These are phyloP conservation scores for Chaetomiaceae sp. DNA, from an alignment of 2,329 filamentous ascomycete species.

Conservation along the genomic window DNA sequence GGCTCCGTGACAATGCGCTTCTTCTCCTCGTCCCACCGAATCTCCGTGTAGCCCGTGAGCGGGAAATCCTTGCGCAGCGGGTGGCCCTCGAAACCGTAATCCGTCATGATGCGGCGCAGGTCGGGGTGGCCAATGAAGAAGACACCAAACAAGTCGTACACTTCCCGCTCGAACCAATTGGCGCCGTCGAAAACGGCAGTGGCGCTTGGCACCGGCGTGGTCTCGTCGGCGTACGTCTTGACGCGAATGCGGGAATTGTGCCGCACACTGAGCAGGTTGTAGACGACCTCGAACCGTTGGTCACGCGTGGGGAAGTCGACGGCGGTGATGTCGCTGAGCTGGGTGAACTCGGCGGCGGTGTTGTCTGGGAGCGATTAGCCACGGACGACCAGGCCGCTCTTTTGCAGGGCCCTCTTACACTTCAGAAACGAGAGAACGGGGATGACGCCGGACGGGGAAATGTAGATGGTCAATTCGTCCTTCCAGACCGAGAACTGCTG, in stretches of 20 bases:
- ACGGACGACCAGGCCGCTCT: neutral
- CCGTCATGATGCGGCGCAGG: slow-evolving; percentile 95
- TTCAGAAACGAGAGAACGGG: slow-evolving; percentile 94
- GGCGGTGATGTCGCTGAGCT: slow-evolving; percentile 85
- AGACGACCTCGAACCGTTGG: slow-evolving; percentile 95
- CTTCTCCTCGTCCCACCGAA: slow-evolving; percentile 98
- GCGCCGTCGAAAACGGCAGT: slow-evolving; percentile 86
- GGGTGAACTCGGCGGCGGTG: slow-evolving; percentile 94
- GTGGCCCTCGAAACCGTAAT: slow-evolving; percentile 98
- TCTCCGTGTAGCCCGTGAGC: slow-evolving; percentile 94
- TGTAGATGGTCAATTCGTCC: slow-evolving; percentile 94
- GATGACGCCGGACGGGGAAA: slow-evolving; percentile 80
- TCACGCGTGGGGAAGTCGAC: slow-evolving; percentile 95
- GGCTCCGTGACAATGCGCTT: slow-evolving; percentile 98
- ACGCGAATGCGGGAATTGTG: slow-evolving; percentile 96
- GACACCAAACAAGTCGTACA: slow-evolving; percentile 95
- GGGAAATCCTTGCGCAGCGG: slow-evolving; percentile 97
- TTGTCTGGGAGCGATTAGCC: slow-evolving; percentile 57
- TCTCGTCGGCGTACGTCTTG: slow-evolving; percentile 98
- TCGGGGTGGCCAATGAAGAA: slow-evolving; percentile 96
- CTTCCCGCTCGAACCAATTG: slow-evolving; percentile 98
- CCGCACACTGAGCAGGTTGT: slow-evolving; percentile 92
- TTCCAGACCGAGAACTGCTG: slow-evolving; percentile 99
- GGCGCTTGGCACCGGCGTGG: slow-evolving; percentile 85
- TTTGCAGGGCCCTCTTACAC: slow-evolving; percentile 40